Percentiles rank a stretch among this genome's conserved stretches.
phyloP scores from a whole-genome alignment of 805 yeast genomes.

The Cyberlindnera suaveolens region DNA sequence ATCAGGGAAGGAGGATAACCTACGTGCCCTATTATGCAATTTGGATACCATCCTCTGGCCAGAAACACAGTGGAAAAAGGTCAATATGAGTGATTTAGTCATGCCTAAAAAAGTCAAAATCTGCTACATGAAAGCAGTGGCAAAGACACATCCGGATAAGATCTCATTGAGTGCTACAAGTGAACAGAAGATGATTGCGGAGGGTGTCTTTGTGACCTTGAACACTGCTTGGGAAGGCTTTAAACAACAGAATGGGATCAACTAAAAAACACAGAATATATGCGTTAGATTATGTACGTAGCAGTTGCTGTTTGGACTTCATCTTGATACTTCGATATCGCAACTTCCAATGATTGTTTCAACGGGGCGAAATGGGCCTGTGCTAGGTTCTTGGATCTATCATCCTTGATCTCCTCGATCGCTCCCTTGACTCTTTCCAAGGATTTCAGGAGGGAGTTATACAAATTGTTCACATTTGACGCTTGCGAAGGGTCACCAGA shows the following conservation, averaged over 20 bases:
- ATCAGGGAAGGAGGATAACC: constrained; percentile 68
- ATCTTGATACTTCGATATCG: constrained; percentile 39
- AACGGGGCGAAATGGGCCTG: constrained; percentile 37
- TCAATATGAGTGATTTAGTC: constrained; percentile 69
- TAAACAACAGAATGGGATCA: constrained; percentile 49
- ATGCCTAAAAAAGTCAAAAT: constrained; percentile 86
- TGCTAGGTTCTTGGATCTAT: constrained; percentile 22
- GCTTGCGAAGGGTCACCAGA: constrained; percentile 42
- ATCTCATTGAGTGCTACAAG: constrained; percentile 49
- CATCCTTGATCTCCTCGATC: constrained; percentile 25
- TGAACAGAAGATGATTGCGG: constrained; percentile 79
- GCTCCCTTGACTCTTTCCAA: constrained; percentile 37
- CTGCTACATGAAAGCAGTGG: constrained; percentile 81
- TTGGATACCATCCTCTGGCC: constrained; percentile 66
- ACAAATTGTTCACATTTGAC: constrained; percentile 37
- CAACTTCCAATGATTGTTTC: constrained; percentile 37
- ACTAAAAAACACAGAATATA: constrained; percentile 7
- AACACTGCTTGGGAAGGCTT: constrained; percentile 90
- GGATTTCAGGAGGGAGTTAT: constrained; percentile 43
- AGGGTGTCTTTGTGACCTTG: constrained; percentile 74
- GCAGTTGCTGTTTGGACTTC: constrained; percentile 4
- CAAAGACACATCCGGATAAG: constrained; percentile 88
- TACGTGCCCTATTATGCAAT: constrained; percentile 70
- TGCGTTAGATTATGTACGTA: not conserved
- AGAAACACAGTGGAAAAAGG: constrained; percentile 57